These are phyloP conservation scores for Prunus davidiana DNA, from an alignment of 306 rosid genomes.

Conservation along the genomic window DNA sequence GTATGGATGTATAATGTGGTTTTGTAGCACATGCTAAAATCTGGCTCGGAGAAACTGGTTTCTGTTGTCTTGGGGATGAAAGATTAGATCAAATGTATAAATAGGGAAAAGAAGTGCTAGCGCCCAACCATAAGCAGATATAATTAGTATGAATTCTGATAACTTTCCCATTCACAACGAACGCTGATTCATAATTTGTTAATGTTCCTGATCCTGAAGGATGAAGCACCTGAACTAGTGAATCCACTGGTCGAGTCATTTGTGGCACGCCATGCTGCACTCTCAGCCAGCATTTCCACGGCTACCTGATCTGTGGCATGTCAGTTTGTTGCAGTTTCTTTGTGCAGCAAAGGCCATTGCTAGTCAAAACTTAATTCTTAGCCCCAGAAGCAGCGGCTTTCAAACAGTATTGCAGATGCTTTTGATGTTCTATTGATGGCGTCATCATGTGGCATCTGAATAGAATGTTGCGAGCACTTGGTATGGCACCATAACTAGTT, in stretches of 20 bases:
- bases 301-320: constrained; percentile 28
- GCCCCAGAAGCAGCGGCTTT: background rate
- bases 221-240: constrained; percentile 92
- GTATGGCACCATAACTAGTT: background rate
- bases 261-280: constrained; percentile 74
- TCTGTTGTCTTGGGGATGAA: background rate
- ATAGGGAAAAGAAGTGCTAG: background rate
- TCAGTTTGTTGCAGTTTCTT: constrained; percentile 17
- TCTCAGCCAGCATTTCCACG: constrained; percentile 30
- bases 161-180: constrained; percentile 5
- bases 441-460: background rate
- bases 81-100: background rate
- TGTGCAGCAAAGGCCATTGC: background rate
- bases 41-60: background rate
- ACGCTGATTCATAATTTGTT: constrained; percentile 15
- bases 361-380: background rate
- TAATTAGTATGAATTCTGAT: background rate
- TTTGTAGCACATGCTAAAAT: background rate
- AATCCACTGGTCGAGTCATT: constrained; percentile 87
- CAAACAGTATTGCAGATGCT: background rate
- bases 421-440: background rate
- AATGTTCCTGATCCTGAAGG: constrained; percentile 44
- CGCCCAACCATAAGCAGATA: background rate
- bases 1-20: background rate
- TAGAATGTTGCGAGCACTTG: background rate